These are phyloP conservation scores for Hylodesmum podocarpum DNA, from an alignment of 306 rosid species.

Conservation along the genomic window DNA sequence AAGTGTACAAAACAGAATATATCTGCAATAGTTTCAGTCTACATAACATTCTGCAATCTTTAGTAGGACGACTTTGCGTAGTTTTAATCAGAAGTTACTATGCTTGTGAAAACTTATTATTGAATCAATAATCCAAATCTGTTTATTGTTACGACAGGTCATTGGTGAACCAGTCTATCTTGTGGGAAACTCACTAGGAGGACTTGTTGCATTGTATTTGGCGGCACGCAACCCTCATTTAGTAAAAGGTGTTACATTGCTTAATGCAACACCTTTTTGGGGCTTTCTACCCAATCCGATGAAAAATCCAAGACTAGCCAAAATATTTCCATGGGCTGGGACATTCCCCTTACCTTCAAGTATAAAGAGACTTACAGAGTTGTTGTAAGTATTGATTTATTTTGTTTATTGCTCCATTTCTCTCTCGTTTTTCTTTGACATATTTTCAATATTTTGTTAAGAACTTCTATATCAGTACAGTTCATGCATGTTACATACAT, in stretches of 20 bases:
- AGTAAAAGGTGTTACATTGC: constrained; percentile 91
- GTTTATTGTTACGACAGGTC: constrained; percentile 50
- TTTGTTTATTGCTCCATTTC: neutral
- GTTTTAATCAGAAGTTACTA: neutral
- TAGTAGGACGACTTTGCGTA: neutral
- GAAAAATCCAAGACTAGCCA: constrained; percentile 69
- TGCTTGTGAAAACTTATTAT: neutral
- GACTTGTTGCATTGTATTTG: constrained; percentile 86
- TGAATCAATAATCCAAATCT: constrained; percentile 6
- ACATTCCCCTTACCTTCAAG: constrained; percentile 76
- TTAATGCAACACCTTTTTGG: constrained; percentile 98
- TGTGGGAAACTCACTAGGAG: constrained; percentile 92
- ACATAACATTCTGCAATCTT: neutral
- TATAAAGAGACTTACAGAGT: constrained; percentile 69
- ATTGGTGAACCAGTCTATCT: constrained; percentile 90
- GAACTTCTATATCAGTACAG: neutral
- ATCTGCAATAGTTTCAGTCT: neutral
- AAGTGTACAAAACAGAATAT: neutral
- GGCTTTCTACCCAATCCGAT: constrained; percentile 81
- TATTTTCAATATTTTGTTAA: neutral
- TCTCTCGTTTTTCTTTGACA: neutral
- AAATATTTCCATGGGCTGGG: constrained; percentile 82
- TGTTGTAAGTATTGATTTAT: constrained; percentile 56
- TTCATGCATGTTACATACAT: neutral
- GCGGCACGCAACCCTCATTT: constrained; percentile 85